A percentile compares a stretch with the other conserved stretches of the same genome.
Evolutionary conservation across 2,329 filamentous ascomycete genomes (phyloP).

Genomic region (Aspergillus unguis): DNA sequence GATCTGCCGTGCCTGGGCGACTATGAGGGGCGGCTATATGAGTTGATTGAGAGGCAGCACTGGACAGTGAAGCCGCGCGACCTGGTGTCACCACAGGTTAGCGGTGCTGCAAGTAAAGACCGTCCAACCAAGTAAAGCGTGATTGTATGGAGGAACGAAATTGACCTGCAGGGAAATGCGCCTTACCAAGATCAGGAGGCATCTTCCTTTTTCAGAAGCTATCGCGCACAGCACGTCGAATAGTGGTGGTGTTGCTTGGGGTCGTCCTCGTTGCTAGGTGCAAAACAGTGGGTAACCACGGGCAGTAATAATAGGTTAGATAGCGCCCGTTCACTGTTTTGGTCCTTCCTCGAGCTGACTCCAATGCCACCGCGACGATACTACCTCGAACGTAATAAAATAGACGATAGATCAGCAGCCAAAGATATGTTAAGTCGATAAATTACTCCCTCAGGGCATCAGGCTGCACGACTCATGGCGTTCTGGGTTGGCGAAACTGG

Average conservation of each 20-base stretch:
- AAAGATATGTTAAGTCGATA: neutral
- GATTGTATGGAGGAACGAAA: constrained; percentile 1
- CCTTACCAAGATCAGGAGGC: constrained; percentile 35
- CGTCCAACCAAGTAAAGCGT: neutral
- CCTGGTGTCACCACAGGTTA: constrained; percentile 23
- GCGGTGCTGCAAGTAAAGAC: constrained; percentile 6
- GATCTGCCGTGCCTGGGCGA: constrained; percentile 41
- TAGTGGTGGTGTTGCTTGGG: constrained; percentile 16
- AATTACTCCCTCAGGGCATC: constrained; percentile 13
- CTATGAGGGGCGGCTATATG: constrained; percentile 38
- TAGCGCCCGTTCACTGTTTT: constrained; percentile 24
- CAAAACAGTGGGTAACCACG: constrained; percentile 26
- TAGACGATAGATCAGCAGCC: neutral
- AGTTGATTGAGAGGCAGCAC: constrained; percentile 36
- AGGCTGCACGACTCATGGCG: constrained; percentile 24
- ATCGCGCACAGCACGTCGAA: constrained; percentile 14
- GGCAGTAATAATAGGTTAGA: constrained; percentile 20
- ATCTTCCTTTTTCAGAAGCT: constrained; percentile 22
- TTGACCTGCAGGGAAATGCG: constrained; percentile 15
- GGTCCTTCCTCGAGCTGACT: constrained; percentile 23
- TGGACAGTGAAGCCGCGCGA: constrained; percentile 38
- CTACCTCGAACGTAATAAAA: constrained; percentile 3
- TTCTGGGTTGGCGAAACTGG: constrained; percentile 14
- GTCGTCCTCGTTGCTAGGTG: constrained; percentile 21
- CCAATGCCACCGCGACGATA: constrained; percentile 15